Base-by-base conservation (phyloP, 768 basidiomycete species). In the Chalciporus piperatus region DNA sequence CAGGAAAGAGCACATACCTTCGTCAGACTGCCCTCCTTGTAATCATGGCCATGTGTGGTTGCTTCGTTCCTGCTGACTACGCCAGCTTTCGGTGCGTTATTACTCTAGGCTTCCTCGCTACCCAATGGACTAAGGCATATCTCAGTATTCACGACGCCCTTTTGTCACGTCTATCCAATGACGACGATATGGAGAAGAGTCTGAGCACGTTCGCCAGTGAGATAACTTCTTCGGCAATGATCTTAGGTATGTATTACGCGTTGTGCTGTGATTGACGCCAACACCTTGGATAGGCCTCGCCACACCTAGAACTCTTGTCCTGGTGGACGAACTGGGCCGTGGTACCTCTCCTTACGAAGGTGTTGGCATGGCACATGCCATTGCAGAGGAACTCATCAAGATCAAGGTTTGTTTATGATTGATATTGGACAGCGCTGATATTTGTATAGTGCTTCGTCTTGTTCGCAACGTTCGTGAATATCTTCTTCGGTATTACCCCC, bases 191-290 rank as follows among this genome's bases (percentile, higher is more conserved):
- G 63, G 92, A 96, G 68, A 87, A 84, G 62, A 89, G 80, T 40
- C 68, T 98, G 22, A 97, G 94, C 58, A 98, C 97, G 0, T 99
- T 99, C 70, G 92, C 93, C 1, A 86, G 82, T 56, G 96, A 99
- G 70, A 98, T 99, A 92, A 83, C 87, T 1, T 84, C 89, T 3
- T 85, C 85, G 22, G 89, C 92, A 1, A 93, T 94, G 89, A 93
- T 98, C 48, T 72, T 96, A 41, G 88, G 92, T 84, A 52, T 47
- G 67, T 40, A 7, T n/a, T 33, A 17, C 4, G 16, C 4, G 22
- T 38, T 39, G 27, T 17, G 8, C 14, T 12, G 28, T 39, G 23
- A 20, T 43, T 25, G 38, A 10, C 39, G 27, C 43, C 48, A 10
- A 55, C 47, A 35, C 25, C 33, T 16, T 32, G 20, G 45, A 37